These are phyloP conservation scores for Kickxella alabastrina DNA, from an alignment of 192 early-diverging fungal species.

Conservation along the genomic window DNA sequence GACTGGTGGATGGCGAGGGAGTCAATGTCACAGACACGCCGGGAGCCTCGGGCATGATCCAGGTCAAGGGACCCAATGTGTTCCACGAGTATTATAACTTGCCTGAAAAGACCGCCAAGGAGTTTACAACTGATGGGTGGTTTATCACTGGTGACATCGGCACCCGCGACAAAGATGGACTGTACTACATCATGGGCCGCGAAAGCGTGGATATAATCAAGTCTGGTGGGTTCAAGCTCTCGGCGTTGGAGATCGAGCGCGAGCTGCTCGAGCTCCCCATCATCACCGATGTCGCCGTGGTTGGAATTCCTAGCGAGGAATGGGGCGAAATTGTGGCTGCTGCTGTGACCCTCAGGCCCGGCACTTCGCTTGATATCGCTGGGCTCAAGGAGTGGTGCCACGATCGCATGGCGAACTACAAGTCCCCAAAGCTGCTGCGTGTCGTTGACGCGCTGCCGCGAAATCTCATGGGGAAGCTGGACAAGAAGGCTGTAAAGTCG, in stretches of 20 bases:
- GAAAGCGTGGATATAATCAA: slow-evolving; percentile 83
- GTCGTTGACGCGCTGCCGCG: slow-evolving; percentile 61
- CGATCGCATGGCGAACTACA: slow-evolving; percentile 68
- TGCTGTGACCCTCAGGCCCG: slow-evolving; percentile 53
- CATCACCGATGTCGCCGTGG: slow-evolving; percentile 68
- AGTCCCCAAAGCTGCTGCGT: slow-evolving; percentile 60
- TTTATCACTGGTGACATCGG: slow-evolving; percentile 82
- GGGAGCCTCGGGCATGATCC: slow-evolving; percentile 64
- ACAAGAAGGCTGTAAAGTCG: slow-evolving; percentile 68
- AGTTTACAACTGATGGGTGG: slow-evolving; percentile 73
- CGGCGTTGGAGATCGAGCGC: slow-evolving; percentile 80
- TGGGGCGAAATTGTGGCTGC: slow-evolving; percentile 78
- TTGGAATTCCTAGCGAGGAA: slow-evolving; percentile 68
- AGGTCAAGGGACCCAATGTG: slow-evolving; percentile 68
- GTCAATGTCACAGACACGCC: slow-evolving; percentile 50
- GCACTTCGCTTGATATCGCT: slow-evolving; percentile 13
- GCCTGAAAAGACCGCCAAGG: slow-evolving; percentile 65
- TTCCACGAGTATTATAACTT: slow-evolving; percentile 75
- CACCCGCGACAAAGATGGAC: slow-evolving; percentile 52
- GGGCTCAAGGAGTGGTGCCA: slow-evolving; percentile 54
- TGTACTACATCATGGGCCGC: slow-evolving; percentile 75
- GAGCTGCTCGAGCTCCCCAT: slow-evolving; percentile 61
- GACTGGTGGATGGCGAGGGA: slow-evolving; percentile 53
- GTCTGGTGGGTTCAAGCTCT: slow-evolving; percentile 83
- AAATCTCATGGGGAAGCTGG: slow-evolving; percentile 88